A percentile compares a stretch with the other conserved stretches of the same genome.
Evolutionary conservation across 2,329 filamentous ascomycete genomes (phyloP).

Genomic region (Trichoderma guizhouense): DNA sequence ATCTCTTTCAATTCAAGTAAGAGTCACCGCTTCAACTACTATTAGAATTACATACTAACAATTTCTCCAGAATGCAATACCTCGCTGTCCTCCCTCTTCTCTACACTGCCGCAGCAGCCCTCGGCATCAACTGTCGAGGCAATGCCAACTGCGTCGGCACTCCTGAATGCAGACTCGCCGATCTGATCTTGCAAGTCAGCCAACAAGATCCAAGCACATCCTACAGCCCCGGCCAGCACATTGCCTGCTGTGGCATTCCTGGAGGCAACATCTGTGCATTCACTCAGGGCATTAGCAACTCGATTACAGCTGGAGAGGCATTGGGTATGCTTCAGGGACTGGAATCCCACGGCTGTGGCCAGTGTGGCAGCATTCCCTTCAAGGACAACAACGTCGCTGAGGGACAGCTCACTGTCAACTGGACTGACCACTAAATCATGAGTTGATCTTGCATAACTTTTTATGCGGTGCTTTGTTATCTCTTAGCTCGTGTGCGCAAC

Average conservation of each 20-base stretch:
- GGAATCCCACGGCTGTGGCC: neutral
- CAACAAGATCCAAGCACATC: constrained; percentile 1
- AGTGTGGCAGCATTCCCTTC: constrained; percentile 17
- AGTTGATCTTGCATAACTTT: neutral
- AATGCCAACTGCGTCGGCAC: constrained; percentile 15
- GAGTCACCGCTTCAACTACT: neutral
- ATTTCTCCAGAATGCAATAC: neutral
- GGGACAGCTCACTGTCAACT: constrained; percentile 16
- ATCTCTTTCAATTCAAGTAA: neutral
- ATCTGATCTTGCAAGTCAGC: constrained; percentile 18
- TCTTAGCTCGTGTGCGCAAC: neutral
- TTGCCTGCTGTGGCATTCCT: constrained; percentile 15
- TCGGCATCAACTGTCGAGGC: constrained; percentile 17
- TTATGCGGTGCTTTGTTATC: neutral
- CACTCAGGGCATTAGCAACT: constrained; percentile 1
- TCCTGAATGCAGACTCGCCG: constrained; percentile 10
- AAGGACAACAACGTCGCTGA: constrained; percentile 17
- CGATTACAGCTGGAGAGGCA: constrained; percentile 15
- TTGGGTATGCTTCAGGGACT: constrained; percentile 15
- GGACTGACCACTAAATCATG: neutral
- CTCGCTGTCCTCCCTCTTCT: constrained; percentile 1
- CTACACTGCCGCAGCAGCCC: neutral
- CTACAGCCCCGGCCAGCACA: constrained; percentile 12
- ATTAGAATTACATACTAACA: neutral
- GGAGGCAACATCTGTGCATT: constrained; percentile 16